phyloP scores from a whole-genome alignment of 2,329 filamentous ascomycete species.

The Trichoderma sp. region DNA sequence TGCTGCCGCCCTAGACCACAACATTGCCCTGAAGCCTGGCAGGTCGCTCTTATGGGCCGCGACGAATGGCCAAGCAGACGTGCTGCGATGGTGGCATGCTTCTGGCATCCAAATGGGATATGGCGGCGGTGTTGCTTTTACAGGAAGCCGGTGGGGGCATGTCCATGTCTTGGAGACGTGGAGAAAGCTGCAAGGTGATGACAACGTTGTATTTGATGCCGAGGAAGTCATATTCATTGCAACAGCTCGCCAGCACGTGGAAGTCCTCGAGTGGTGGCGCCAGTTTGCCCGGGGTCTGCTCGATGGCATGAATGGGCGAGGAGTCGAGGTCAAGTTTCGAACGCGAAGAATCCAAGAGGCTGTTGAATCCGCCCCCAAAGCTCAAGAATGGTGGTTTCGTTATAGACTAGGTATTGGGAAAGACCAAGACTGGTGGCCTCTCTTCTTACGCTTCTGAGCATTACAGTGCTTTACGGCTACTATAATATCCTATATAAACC shows the following conservation, averaged over 20 bases:
- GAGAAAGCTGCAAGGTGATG: slow-evolving; percentile 66
- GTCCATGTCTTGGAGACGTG: slow-evolving; percentile 81
- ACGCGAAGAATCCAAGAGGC: slow-evolving; percentile 96
- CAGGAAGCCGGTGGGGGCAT: slow-evolving; percentile 81
- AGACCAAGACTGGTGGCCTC: slow-evolving; percentile 87
- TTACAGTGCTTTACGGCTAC: neutral
- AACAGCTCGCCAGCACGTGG: slow-evolving; percentile 80
- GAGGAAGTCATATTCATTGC: slow-evolving; percentile 80
- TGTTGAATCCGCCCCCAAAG: slow-evolving; percentile 78
- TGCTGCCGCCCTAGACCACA: slow-evolving; percentile 57
- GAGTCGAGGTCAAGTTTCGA: slow-evolving; percentile 80
- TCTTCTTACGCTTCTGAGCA: slow-evolving; percentile 65
- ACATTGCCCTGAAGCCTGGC: slow-evolving; percentile 68
- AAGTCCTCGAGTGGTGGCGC: slow-evolving; percentile 92
- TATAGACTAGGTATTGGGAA: slow-evolving; percentile 80
- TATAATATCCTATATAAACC: neutral
- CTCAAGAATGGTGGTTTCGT: slow-evolving; percentile 81
- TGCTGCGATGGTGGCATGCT: slow-evolving; percentile 83
- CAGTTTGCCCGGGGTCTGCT: slow-evolving; percentile 57
- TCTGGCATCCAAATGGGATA: slow-evolving; percentile 77
- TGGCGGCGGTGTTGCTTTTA: slow-evolving; percentile 76
- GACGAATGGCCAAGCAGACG: slow-evolving; percentile 73
- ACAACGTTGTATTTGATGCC: slow-evolving; percentile 65
- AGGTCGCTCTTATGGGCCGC: slow-evolving; percentile 81
- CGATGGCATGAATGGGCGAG: slow-evolving; percentile 51